phyloP scores from a whole-genome alignment of 2,329 filamentous ascomycete species.

The Aspergillus sp. region DNA sequence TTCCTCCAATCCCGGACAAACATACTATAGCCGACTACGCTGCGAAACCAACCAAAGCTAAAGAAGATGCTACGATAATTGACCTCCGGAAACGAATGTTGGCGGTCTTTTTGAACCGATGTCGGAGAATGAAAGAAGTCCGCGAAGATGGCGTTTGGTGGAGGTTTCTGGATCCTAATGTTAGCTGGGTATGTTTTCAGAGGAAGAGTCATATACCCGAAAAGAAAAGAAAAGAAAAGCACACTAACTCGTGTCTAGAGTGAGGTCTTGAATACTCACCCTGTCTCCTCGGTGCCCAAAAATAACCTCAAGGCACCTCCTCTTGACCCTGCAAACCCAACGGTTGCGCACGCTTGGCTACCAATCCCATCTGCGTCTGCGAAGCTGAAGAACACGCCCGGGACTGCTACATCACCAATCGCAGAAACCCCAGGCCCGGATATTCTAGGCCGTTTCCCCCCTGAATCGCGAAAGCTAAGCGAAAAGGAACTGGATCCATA shows the following conservation, averaged over 20 bases:
- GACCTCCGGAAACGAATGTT: conserved; percentile 96
- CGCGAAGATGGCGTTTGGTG: conserved; percentile 94
- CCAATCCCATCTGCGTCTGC: conserved; percentile 83
- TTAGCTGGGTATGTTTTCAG: conserved; percentile 77
- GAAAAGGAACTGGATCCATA: conserved; percentile 95
- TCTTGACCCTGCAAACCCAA: conserved; percentile 88
- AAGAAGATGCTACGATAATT: conserved; percentile 95
- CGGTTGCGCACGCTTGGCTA: conserved; percentile 79
- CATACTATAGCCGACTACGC: conserved; percentile 99
- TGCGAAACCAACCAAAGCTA: conserved; percentile 95
- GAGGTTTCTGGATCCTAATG: conserved; percentile 96
- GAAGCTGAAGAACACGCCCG: conserved; percentile 66
- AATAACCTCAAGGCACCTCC: conserved; percentile 94
- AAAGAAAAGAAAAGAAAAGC: background rate
- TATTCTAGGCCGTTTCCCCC: conserved; percentile 77
- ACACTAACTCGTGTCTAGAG: conserved; percentile 58
- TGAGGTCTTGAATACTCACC: conserved; percentile 91
- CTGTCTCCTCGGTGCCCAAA: conserved; percentile 88
- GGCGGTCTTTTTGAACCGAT: conserved; percentile 90
- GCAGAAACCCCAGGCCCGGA: conserved; percentile 60
- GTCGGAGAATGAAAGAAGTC: conserved; percentile 87
- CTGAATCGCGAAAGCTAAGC: conserved; percentile 70
- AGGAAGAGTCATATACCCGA: conserved; percentile 18
- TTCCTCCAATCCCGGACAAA: conserved; percentile 97
- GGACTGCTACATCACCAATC: conserved; percentile 45